A percentile compares a stretch with the other conserved stretches of the same genome.
These are phyloP conservation scores for Tilletia walkeri DNA, from an alignment of 1,284 basidiomycete species.

Conservation along the genomic window DNA sequence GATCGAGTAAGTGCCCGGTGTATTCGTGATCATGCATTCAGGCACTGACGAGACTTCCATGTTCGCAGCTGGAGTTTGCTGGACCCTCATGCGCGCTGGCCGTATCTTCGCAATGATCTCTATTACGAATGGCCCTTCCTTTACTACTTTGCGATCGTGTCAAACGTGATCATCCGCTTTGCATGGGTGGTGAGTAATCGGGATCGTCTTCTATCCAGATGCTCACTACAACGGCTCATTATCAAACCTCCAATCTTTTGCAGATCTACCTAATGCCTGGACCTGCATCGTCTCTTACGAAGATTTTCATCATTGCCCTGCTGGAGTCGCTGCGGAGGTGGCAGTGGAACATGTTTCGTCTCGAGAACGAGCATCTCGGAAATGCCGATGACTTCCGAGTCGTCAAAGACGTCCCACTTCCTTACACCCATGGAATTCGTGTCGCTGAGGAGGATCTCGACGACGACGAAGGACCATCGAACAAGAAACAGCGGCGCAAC, in stretches of 20 bases:
- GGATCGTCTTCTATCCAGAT: background rate
- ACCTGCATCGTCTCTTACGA: constrained; percentile 62
- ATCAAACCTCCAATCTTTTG: background rate
- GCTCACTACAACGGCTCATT: background rate
- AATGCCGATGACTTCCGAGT: constrained; percentile 76
- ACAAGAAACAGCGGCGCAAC: background rate
- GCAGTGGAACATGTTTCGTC: constrained; percentile 83
- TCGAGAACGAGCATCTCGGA: constrained; percentile 77
- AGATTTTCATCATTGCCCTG: constrained; percentile 69
- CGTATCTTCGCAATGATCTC: constrained; percentile 72
- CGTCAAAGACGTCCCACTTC: constrained; percentile 72
- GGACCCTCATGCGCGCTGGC: constrained; percentile 63
- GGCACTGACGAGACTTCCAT: background rate
- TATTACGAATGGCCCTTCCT: constrained; percentile 39
- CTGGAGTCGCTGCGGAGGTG: constrained; percentile 77
- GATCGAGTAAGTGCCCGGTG: constrained; percentile 56
- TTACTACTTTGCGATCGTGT: constrained; percentile 60
- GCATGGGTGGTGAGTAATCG: constrained; percentile 63
- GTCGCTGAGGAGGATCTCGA: constrained; percentile 21
- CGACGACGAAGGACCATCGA: constrained; percentile 19
- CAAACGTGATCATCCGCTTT: constrained; percentile 75
- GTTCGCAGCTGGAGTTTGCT: constrained; percentile 58
- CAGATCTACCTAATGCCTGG: constrained; percentile 67
- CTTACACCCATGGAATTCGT: constrained; percentile 60
- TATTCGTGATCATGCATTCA: constrained; percentile 42